Base-by-base conservation (phyloP, 192 early-diverging fungal genomes). In the Coemansia sp. region DNA sequence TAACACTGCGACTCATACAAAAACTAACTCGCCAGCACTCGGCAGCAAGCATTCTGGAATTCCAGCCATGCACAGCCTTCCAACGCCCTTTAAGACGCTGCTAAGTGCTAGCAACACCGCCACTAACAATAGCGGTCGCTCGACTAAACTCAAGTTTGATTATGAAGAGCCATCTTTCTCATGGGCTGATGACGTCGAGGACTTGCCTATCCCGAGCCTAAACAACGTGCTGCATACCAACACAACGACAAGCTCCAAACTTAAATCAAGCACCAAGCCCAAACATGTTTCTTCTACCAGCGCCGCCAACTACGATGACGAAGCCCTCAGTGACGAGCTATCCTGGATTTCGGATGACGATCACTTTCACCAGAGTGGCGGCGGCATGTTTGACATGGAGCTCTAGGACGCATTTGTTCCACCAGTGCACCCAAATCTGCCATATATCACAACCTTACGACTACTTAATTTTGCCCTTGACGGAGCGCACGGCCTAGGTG, bases 141-240 rank as follows among this genome's bases (percentile, higher is more conserved):
- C 41, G 17, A 34, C 53, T 22, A 19, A n/a, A 25, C 34, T 57
- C 40, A 59, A 74, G 41, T 55, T 30, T 24, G 50, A 56, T 13
- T 40, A 27, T 2, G 38, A 59, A 22, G 27, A 52, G 18, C 57
- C 68, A 21, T 51, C 64, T 12, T 81, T 81, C 53, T 72, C 72
- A 15, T 81, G 79, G 79, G 79, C 72, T 7, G 79, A 81, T 45
- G 73, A 75, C 41, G 73, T 62, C 43, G 77, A 80, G 39, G 77
- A 80, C 40, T 59, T 78, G 46, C 75, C 75, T 39, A 78, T 78
- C 12, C 69, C 69, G 25, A 68, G 65, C 55, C 50, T 68, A 38
- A 34, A 46, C 9, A 52, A 61, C 10, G 46, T 40, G 14, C 33
- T 67, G 46, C 39, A 49, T 22, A 30, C 21, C 19, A 50, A 45